Evolutionary conservation across 2,329 filamentous ascomycete species (phyloP), one percentile per base, ranked within the genome.

Genomic region (Cladosporium sp.): DNA sequence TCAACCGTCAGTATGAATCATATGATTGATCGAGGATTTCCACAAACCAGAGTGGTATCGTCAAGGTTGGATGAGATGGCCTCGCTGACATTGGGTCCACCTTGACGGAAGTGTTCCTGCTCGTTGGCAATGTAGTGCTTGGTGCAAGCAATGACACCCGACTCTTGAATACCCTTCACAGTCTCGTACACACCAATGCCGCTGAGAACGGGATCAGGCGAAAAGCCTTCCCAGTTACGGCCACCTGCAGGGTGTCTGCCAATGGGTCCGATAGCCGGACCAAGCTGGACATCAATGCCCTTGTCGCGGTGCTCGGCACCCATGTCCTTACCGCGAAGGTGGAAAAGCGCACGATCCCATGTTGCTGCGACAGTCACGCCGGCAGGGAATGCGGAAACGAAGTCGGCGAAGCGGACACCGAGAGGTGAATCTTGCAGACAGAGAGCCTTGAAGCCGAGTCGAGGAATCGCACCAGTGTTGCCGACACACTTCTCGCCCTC

Each of bases 361-460:
- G 91, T 90, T n/a, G 90, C 89, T 13, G 88, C 92, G 28, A 89
- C 83, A 5, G 89, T 91, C 64, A 91, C 80, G 48, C 89, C 91
- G 0, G 87, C 86, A 0, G 89, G 83, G 71, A 95, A 96, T 1
- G 87, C 91, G 35, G 89, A 93, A 68, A 85, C 85, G 73, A 88
- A 93, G 73, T 96, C 91, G 63, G 83, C 82, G 58, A 86, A 82
- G 53, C 91, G 88, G 57, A 96, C 78, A 60, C 91, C 92, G 1
- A 94, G 78, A 5, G 91, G 91, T 2, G 88, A 87, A 70, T 96
- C 92, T 67, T 96, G 91, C 78, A 94, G 77, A 71, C 92, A 97
- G n/a, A 96, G 77, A 24, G 85, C 80, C 64, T 82, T 84, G 65
- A 91, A 81, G 10, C 86, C 86, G 4, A 91, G 75, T 36, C 87